Conservation (phyloP, 345 rosid species). For the Rhodamnia rubescens region DNA sequence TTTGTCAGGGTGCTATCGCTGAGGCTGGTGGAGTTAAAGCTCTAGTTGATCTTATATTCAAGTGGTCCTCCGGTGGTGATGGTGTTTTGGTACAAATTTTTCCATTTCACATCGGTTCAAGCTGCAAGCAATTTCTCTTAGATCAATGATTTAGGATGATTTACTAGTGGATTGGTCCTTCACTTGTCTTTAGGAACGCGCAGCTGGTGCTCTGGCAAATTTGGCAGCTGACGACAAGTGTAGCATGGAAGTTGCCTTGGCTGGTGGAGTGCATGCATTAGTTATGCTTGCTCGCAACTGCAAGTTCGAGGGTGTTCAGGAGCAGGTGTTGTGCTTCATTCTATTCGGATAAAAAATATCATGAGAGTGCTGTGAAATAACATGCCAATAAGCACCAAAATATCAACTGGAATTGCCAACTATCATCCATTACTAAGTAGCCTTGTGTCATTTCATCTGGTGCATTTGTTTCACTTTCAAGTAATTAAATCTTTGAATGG, state of each 20-base stretch:
- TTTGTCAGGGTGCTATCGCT: slow-evolving; percentile 56
- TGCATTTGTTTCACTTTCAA: background rate
- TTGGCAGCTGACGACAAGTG: slow-evolving; percentile 84
- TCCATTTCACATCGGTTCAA: background rate
- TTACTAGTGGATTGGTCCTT: background rate
- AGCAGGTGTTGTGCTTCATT: slow-evolving; percentile 37
- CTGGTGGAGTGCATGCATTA: slow-evolving; percentile 73
- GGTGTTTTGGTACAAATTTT: slow-evolving; percentile 53
- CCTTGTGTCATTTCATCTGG: background rate
- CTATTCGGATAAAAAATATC: background rate
- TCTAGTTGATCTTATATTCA: slow-evolving; percentile 64
- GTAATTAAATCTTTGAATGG: background rate
- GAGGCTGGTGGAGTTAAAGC: slow-evolving; percentile 78
- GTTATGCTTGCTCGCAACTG: slow-evolving; percentile 78
- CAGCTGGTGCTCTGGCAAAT: slow-evolving; percentile 85
- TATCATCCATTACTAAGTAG: background rate
- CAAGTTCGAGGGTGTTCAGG: slow-evolving; percentile 79
- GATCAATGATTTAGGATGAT: background rate
- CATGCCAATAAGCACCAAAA: background rate
- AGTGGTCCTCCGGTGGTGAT: slow-evolving; percentile 70
- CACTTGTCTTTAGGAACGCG: slow-evolving; percentile 49
- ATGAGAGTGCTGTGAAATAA: background rate
- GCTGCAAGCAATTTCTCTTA: background rate
- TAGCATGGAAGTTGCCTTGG: slow-evolving; percentile 62
- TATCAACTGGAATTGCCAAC: background rate